These are phyloP conservation scores for Ophiocordyceps camponoti-floridani DNA, from an alignment of 2,329 filamentous ascomycete genomes.

Conservation along the genomic window DNA sequence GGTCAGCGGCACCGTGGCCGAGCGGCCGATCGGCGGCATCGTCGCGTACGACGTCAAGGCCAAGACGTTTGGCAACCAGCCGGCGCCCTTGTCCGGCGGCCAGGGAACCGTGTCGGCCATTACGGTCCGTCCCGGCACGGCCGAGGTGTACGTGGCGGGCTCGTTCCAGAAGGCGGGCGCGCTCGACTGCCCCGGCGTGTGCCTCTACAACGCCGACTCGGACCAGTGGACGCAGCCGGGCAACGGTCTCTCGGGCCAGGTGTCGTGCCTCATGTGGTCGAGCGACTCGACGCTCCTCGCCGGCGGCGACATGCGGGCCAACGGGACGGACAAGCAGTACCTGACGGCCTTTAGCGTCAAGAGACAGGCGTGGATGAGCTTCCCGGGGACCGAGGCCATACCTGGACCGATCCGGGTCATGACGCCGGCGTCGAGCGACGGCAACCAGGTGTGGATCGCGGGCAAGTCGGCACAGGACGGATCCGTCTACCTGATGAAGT, in stretches of 20 bases:
- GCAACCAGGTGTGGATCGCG: conserved; percentile 63
- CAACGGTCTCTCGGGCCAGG: conserved; percentile 49
- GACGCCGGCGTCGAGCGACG: conserved; percentile 52
- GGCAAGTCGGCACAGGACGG: conserved; percentile 47
- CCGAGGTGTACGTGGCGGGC: conserved; percentile 72
- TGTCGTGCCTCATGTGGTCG: conserved; percentile 60
- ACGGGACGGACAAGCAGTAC: conserved; percentile 39
- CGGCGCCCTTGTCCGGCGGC: conserved; percentile 53
- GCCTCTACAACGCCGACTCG: conserved; percentile 52
- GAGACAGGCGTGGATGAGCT: conserved; percentile 45
- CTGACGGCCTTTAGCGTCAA: conserved; percentile 59
- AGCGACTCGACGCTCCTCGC: conserved; percentile 54
- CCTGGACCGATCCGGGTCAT: conserved; percentile 69
- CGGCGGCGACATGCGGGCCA: conserved; percentile 57
- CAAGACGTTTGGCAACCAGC: conserved; percentile 50
- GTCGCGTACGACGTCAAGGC: conserved; percentile 60
- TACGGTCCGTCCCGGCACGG: conserved; percentile 47
- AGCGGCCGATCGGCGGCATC: conserved; percentile 49
- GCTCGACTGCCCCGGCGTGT: conserved; percentile 66
- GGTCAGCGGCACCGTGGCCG: conserved; percentile 52
- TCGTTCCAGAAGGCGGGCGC: conserved; percentile 70
- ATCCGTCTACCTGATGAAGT: conserved; percentile 66
- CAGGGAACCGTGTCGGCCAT: conserved; percentile 63
- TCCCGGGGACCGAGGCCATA: conserved; percentile 44
- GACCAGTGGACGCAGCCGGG: conserved; percentile 71